Evolutionary conservation across 2,329 filamentous ascomycete genomes (phyloP).

Genomic region (Chaetomium olivaceum): DNA sequence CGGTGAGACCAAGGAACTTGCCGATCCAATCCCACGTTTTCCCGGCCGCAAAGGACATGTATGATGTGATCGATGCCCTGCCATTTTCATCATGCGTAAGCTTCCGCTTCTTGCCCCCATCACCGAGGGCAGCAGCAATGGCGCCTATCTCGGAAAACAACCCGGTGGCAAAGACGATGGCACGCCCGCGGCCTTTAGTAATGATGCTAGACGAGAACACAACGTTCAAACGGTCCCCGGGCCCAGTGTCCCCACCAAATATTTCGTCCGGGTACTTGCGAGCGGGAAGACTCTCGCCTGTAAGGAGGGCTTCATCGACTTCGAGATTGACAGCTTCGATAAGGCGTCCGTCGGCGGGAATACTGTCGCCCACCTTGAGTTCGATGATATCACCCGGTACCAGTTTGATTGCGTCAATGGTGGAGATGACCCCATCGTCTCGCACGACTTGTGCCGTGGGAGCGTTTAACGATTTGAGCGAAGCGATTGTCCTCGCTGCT

Average conservation of each 20-base stretch:
- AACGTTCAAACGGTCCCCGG: conserved; percentile 70
- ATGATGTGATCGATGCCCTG: conserved; percentile 43
- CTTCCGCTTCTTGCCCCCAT: conserved; percentile 44
- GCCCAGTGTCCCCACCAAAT: conserved; percentile 51
- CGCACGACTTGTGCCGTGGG: conserved; percentile 59
- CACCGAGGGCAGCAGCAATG: conserved; percentile 57
- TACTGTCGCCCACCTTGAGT: conserved; percentile 70
- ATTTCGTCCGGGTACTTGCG: conserved; percentile 61
- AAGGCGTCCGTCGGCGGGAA: conserved; percentile 66
- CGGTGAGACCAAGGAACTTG: conserved; percentile 46
- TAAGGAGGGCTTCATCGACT: conserved; percentile 73
- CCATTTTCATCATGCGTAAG: conserved; percentile 49
- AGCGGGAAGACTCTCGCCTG: conserved; percentile 70
- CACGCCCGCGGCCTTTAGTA: conserved; percentile 67
- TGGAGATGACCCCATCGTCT: conserved; percentile 54
- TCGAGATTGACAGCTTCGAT: conserved; percentile 71
- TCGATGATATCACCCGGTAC: conserved; percentile 69
- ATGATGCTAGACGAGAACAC: conserved; percentile 63
- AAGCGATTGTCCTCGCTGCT: conserved; percentile 63
- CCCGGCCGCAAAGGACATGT: conserved; percentile 31
- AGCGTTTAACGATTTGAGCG: conserved; percentile 58
- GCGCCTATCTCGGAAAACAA: conserved; percentile 60
- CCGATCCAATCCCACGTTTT: conserved; percentile 33
- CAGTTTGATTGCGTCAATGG: conserved; percentile 56
- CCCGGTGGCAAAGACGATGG: conserved; percentile 68